Evolutionary conservation across 768 basidiomycete genomes (phyloP).

Genomic region (Hortiboletus flavorubellus): DNA sequence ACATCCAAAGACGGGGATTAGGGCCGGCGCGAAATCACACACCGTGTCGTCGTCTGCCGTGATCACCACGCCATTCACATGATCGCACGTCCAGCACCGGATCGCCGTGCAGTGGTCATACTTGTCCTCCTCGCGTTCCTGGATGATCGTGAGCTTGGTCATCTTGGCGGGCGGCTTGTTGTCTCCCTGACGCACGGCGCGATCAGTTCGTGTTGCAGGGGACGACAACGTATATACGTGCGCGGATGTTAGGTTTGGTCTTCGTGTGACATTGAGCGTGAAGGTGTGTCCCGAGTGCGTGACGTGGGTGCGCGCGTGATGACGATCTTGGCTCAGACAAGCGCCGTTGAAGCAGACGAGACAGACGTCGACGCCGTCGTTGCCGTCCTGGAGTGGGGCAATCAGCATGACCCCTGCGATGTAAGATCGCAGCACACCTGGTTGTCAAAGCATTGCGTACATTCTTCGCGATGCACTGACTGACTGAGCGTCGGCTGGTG

Average conservation of each 20-base stretch:
- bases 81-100: conserved; percentile 76
- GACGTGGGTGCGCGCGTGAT: conserved; percentile 76
- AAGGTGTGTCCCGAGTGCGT: conserved; percentile 71
- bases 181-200: conserved; percentile 46
- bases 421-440: conserved; percentile 50
- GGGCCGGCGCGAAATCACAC: not conserved
- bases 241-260: conserved; percentile 41
- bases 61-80: conserved; percentile 42
- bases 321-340: conserved; percentile 58
- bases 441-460: conserved; percentile 94
- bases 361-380: conserved; percentile 84
- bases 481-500: conserved; percentile 61
- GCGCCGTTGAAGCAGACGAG: conserved; percentile 93
- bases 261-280: conserved; percentile 78
- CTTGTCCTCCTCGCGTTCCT: conserved; percentile 86
- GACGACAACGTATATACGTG: conserved; percentile 58
- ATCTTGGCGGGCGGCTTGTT: conserved; percentile 86
- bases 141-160: conserved; percentile 82
- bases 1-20: too few relatives aligned
- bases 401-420: conserved; percentile 1
- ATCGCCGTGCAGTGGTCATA: conserved; percentile 65
- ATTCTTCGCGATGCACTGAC: conserved; percentile 86
- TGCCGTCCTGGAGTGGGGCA: conserved; percentile 50
- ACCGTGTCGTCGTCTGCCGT: conserved; percentile 37
- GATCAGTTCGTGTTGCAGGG: not conserved